Percentiles rank a stretch among this genome's conserved stretches.
phyloP scores from a whole-genome alignment of 345 rosid species.

The Euphorbia pulcherrima region DNA sequence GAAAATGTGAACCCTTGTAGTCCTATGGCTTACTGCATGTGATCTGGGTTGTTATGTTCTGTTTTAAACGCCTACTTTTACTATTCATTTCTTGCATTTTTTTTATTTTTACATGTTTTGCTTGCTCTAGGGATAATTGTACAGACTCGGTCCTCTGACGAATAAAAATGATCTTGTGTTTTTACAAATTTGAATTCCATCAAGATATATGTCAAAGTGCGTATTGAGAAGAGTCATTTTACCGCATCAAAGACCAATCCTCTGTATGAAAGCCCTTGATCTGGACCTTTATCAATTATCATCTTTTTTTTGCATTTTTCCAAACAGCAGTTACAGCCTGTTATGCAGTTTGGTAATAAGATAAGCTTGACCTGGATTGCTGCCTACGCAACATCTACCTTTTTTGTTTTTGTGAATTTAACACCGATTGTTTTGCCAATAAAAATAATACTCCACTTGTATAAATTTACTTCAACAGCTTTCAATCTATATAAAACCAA shows the following conservation, averaged over 20 bases:
- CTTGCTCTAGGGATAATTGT: too few relatives aligned
- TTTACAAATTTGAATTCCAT: too few relatives aligned
- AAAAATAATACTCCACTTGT: not conserved
- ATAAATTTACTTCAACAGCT: too few relatives aligned
- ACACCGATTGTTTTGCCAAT: not conserved
- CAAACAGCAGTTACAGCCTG: not conserved
- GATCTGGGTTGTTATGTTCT: not conserved
- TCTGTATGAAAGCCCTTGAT: not conserved
- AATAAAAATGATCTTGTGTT: too few relatives aligned
- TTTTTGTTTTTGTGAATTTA: too few relatives aligned
- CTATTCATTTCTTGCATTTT: not conserved
- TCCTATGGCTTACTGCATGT: not conserved
- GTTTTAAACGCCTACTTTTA: not conserved
- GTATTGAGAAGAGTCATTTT: too few relatives aligned
- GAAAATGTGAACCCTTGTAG: not conserved
- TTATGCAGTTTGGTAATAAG: not conserved
- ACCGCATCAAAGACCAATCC: too few relatives aligned
- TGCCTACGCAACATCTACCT: not conserved
- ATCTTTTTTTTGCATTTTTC: conserved; percentile 2
- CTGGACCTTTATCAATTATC: not conserved
- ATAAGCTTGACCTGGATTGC: not conserved
- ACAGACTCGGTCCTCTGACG: too few relatives aligned
- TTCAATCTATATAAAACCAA: not conserved
- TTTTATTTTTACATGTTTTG: too few relatives aligned
- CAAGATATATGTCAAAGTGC: too few relatives aligned